phyloP scores from a whole-genome alignment of 2,329 filamentous ascomycete species.

The Cladosporium sphaerospermum region DNA sequence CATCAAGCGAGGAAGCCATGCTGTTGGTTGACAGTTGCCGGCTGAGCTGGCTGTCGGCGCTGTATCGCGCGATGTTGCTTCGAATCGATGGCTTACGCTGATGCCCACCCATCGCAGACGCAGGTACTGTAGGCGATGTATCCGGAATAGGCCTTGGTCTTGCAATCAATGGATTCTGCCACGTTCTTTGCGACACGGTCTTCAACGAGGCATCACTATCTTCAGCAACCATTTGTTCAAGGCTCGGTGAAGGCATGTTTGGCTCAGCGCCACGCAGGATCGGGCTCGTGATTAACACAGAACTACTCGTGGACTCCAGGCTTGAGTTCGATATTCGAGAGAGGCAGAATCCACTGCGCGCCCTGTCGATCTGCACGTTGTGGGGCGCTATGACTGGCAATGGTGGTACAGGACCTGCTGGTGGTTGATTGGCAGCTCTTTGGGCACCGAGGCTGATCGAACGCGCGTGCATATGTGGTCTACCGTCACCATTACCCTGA shows the following conservation, averaged over 20 bases:
- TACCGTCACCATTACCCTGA: neutral
- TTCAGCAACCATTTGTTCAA: constrained; percentile 23
- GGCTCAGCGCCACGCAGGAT: constrained; percentile 21
- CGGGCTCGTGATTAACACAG: constrained; percentile 36
- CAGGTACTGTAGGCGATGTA: constrained; percentile 16
- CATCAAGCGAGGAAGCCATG: constrained; percentile 20
- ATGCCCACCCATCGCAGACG: constrained; percentile 14
- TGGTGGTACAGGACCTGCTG: constrained; percentile 38
- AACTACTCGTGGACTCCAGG: constrained; percentile 35
- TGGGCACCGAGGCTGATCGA: constrained; percentile 31
- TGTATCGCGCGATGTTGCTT: constrained; percentile 24
- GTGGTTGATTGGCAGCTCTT: constrained; percentile 11
- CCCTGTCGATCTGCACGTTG: constrained; percentile 1
- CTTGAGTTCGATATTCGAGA: constrained; percentile 36
- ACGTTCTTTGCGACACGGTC: constrained; percentile 31
- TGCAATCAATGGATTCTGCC: constrained; percentile 29
- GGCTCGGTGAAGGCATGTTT: constrained; percentile 19
- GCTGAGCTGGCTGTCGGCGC: constrained; percentile 18
- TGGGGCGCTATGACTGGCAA: constrained; percentile 31
- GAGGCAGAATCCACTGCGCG: constrained; percentile 21
- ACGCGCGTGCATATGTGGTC: constrained; percentile 23
- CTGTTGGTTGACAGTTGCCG: constrained; percentile 19
- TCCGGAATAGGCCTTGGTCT: constrained; percentile 24
- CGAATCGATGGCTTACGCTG: constrained; percentile 21
- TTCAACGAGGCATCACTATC: constrained; percentile 28